Conservation (phyloP, 225 moss, liverwort and hornwort genomes). For the Polytrichum commune region DNA sequence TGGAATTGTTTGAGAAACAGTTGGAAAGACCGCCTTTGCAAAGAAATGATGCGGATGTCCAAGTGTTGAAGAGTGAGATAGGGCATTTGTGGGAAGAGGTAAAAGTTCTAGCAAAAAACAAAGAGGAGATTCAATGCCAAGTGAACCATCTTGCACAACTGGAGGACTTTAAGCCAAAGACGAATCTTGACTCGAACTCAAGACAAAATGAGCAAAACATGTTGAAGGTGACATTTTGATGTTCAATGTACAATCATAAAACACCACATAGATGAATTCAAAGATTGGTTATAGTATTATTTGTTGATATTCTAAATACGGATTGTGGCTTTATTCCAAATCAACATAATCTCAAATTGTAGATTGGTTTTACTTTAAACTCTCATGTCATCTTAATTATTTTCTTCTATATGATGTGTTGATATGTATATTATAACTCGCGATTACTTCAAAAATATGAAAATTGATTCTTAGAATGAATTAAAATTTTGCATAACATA, state of each 20-base stretch:
- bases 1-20: conserved; percentile 40
- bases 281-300: conserved; percentile 7
- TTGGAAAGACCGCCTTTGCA: conserved; percentile 44
- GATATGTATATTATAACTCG: neutral
- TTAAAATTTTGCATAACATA: neutral
- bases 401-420: neutral
- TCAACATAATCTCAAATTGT: neutral
- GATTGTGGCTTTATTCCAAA: neutral
- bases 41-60: conserved; percentile 31
- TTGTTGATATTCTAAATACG: neutral
- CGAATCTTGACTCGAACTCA: conserved; percentile 4
- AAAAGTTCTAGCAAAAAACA: conserved; percentile 41
- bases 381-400: neutral
- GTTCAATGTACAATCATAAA: conserved; percentile 24
- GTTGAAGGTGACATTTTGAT: conserved; percentile 14
- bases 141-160: conserved; percentile 29
- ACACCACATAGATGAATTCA: conserved; percentile 15
- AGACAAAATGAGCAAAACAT: conserved; percentile 17
- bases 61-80: conserved; percentile 73
- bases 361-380: neutral
- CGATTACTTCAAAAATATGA: neutral
- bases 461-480: neutral
- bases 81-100: conserved; percentile 68
- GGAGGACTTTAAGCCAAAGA: conserved; percentile 30
- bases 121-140: conserved; percentile 54